Conservation (phyloP, 805 yeast species). For the Debaryomyces maramus region DNA sequence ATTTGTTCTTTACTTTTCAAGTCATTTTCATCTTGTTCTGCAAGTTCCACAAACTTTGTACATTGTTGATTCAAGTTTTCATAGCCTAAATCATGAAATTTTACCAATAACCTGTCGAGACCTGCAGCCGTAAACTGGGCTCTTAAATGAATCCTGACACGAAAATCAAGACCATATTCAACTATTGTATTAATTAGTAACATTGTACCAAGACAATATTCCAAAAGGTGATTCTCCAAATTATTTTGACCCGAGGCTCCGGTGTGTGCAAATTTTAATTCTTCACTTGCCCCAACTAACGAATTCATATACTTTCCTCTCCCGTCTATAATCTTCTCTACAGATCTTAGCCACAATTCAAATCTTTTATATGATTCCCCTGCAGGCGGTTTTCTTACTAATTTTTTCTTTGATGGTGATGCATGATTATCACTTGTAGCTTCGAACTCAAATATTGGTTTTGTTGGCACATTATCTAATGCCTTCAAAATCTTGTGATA, state of each 20-base stretch:
- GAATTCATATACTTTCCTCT: slow-evolving; percentile 85
- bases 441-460: slow-evolving; percentile 41
- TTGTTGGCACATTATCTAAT: slow-evolving; percentile 43
- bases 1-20: slow-evolving; percentile 32
- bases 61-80: slow-evolving; percentile 67
- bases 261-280: slow-evolving; percentile 49
- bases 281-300: slow-evolving; percentile 88
- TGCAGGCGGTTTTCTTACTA: slow-evolving; percentile 37
- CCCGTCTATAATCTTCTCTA: slow-evolving; percentile 72
- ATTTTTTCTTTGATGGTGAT: slow-evolving; percentile 18
- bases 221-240: slow-evolving; percentile 63
- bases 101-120: slow-evolving; percentile 49
- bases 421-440: slow-evolving; percentile 20
- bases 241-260: slow-evolving; percentile 45
- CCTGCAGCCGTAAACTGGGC: slow-evolving; percentile 60
- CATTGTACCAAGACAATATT: slow-evolving; percentile 70
- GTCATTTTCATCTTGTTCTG: slow-evolving; percentile 56
- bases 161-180: slow-evolving; percentile 42
- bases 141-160: slow-evolving; percentile 57
- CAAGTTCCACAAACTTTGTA: slow-evolving; percentile 55
- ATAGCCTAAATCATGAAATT: slow-evolving; percentile 52
- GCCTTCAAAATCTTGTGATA: slow-evolving; percentile 59
- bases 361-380: slow-evolving; percentile 48
- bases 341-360: slow-evolving; percentile 69
- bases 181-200: slow-evolving; percentile 67